These are phyloP conservation scores for Chrysochromulina parva DNA, from an alignment of 78 protist genomes.

Conservation along the genomic window DNA sequence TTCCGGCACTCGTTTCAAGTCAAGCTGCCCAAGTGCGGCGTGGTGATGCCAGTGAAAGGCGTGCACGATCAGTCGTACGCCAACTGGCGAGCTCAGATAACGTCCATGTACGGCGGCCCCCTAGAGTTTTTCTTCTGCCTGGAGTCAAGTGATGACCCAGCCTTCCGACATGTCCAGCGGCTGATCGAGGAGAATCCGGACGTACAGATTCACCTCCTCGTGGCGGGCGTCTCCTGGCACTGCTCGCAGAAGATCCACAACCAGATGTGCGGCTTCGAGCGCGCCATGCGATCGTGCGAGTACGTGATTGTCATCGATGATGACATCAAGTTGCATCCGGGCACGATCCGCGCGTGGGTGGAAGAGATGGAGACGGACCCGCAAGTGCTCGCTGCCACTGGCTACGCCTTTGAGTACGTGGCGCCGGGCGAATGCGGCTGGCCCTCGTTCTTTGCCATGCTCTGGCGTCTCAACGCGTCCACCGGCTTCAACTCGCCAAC, in stretches of 20 bases:
- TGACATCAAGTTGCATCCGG: conserved; percentile 31
- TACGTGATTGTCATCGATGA: conserved; percentile 45
- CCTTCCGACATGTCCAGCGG: not conserved
- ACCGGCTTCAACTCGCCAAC: too few relatives aligned
- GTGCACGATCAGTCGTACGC: conserved; percentile 21
- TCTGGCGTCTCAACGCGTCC: too few relatives aligned
- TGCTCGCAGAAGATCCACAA: conserved; percentile 60
- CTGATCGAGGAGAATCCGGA: not conserved
- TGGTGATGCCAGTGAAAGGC: conserved; percentile 43
- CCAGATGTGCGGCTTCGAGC: conserved; percentile 6
- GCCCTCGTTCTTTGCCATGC: too few relatives aligned
- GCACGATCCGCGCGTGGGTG: not conserved
- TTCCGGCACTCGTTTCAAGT: not conserved
- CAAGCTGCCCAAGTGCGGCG: not conserved
- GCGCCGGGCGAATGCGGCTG: not conserved
- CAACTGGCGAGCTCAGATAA: conserved; percentile 38
- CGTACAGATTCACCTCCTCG: not conserved
- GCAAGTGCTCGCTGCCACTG: conserved; percentile 14
- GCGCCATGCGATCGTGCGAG: not conserved
- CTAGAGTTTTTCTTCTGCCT: conserved; percentile 45
- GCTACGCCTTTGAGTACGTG: conserved; percentile 20
- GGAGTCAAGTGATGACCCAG: conserved; percentile 40
- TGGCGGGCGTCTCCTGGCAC: conserved; percentile 22
- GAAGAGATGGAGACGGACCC: not conserved
- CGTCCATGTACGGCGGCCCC: not conserved